Percentiles rank a stretch among this genome's conserved stretches.
Conservation (phyloP, 169 alveolate species). For the Amoebophrya sp. region DNA sequence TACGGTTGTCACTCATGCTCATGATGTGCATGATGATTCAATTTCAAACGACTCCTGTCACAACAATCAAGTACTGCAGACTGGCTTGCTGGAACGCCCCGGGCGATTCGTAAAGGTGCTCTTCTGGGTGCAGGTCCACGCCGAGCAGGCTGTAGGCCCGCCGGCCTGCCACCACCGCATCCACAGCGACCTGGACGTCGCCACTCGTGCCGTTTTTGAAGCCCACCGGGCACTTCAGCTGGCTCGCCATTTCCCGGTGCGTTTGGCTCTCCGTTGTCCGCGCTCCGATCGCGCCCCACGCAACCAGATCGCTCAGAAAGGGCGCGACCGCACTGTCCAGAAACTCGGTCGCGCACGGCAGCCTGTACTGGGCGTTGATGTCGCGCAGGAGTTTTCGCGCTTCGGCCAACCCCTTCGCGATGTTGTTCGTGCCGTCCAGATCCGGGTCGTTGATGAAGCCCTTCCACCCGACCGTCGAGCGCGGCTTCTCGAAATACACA, state of each 20-base stretch:
- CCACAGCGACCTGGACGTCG: conserved; percentile 11
- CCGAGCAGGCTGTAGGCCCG: not conserved
- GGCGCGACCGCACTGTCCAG: not conserved
- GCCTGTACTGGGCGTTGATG: not conserved
- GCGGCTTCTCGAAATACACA: conserved; percentile 21
- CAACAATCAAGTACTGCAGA: too few species aligned
- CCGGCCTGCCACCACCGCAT: conserved; percentile 1
- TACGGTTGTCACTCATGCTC: too few species aligned
- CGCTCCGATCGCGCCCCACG: conserved; percentile 22
- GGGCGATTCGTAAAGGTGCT: too few species aligned
- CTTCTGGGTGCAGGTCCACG: too few species aligned
- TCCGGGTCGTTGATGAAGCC: not conserved
- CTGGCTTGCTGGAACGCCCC: too few species aligned
- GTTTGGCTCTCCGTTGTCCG: conserved; percentile 17
- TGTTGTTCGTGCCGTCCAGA: not conserved
- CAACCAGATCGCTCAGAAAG: not conserved
- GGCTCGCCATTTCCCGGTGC: conserved; percentile 3
- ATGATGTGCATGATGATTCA: too few species aligned
- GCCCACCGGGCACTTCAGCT: conserved; percentile 9
- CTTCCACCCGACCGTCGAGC: conserved; percentile 20
- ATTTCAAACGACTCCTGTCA: too few species aligned
- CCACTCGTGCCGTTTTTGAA: conserved; percentile 17
- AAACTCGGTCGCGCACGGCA: conserved; percentile 18
- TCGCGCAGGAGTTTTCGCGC: conserved; percentile 6
- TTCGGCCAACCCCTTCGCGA: not conserved